Evolutionary conservation across 2,329 filamentous ascomycete species (phyloP), one percentile per base, ranked within the genome.

Genomic region (Fusarium abutilonis): DNA sequence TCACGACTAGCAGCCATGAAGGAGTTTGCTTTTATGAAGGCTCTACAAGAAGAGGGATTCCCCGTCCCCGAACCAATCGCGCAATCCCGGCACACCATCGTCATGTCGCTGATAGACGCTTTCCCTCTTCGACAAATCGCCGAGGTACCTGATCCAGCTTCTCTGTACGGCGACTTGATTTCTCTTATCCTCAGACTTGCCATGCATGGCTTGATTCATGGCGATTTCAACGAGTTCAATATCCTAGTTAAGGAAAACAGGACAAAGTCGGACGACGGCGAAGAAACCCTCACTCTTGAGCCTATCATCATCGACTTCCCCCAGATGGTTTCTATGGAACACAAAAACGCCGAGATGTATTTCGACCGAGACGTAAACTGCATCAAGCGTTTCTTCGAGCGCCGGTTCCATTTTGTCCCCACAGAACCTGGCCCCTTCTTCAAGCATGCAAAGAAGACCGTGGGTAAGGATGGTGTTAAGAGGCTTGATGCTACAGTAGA

Each of bases 211-310:
- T 80, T 99, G 43, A 99, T 99, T 60, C 95, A 99, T 74, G 95
- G 95, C 61, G 95, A 99, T 75, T 99, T 96, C 80, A 99, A 99
- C 80, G 96, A 99, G 76, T 99, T 99, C 83, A 99, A 99, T 75
- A 94, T 99, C 64, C 81, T 99, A 31, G 88, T 99, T 74, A 92
- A 95, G 73, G 94, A 98, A 75, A 86, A 82, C 52, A 80, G 74
- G 50, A 67, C 69, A 4, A 72, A 66, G 9, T 75, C 77, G 6
- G 76, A 81, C 7, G 73, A 81, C 68, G 73, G 74, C 3, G 63
- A 75, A 38, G 78, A 81, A 68, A 56, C 72, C 0, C 65, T 90
- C 50, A 71, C 67, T 14, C 79, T 96, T 23, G 87, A 86, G 7
- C 95, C 95, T 1, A 86, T 97, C 50, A 80, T 99, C 41, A 99